These are phyloP conservation scores for Phlebiopsis flavidoalba DNA, from an alignment of 768 basidiomycete species.

Conservation along the genomic window DNA sequence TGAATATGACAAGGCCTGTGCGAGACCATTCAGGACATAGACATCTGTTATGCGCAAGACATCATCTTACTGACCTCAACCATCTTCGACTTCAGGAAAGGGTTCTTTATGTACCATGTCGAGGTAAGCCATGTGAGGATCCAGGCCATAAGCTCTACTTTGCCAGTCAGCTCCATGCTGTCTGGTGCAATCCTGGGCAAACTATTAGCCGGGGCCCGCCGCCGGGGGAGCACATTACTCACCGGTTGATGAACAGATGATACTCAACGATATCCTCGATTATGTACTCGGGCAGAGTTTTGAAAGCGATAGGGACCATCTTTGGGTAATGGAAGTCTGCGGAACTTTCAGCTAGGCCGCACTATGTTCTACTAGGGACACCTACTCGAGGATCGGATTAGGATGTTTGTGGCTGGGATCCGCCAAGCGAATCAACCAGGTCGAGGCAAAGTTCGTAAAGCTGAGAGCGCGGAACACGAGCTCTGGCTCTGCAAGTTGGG, in stretches of 20 bases:
- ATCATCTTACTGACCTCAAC: slow-evolving; percentile 48
- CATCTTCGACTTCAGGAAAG: slow-evolving; percentile 94
- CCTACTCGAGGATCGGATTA: slow-evolving; percentile 58
- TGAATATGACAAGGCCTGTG: slow-evolving; percentile 58
- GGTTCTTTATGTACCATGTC: slow-evolving; percentile 98
- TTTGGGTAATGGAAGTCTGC: slow-evolving; percentile 79
- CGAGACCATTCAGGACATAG: neutral
- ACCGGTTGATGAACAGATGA: slow-evolving; percentile 80
- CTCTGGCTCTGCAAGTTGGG: slow-evolving; percentile 84
- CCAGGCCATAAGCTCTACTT: slow-evolving; percentile 83
- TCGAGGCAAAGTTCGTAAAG: slow-evolving; percentile 87
- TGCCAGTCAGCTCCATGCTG: slow-evolving; percentile 79
- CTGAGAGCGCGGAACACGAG: slow-evolving; percentile 71
- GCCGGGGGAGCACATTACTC: slow-evolving; percentile 17
- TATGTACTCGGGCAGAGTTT: slow-evolving; percentile 89
- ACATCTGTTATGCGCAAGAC: neutral
- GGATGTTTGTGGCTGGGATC: slow-evolving; percentile 83
- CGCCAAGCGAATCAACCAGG: slow-evolving; percentile 88
- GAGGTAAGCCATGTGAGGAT: slow-evolving; percentile 87
- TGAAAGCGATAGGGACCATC: slow-evolving; percentile 84
- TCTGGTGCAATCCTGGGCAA: slow-evolving; percentile 56
- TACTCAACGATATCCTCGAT: slow-evolving; percentile 93
- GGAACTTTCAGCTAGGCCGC: neutral
- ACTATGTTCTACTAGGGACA: slow-evolving; percentile 5
- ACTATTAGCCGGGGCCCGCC: neutral